Conservation (phyloP, 2,329 filamentous ascomycete genomes). For the Colletotrichum cordylinicola region DNA sequence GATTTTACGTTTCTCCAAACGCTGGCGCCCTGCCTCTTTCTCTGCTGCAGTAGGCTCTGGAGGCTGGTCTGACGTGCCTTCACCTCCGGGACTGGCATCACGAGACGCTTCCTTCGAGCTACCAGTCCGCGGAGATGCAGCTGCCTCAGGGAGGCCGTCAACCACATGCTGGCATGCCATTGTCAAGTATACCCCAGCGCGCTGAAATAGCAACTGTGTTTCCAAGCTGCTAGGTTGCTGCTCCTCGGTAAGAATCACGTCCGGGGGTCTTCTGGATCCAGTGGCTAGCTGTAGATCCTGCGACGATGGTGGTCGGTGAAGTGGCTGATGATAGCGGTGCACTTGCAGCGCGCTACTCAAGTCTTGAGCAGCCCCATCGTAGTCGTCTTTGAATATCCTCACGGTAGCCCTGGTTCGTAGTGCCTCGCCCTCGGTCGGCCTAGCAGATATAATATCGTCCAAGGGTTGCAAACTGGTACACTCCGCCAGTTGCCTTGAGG, state of each 20-base stretch:
- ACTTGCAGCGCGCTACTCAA: slow-evolving; percentile 69
- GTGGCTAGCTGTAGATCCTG: slow-evolving; percentile 52
- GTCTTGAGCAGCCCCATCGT: slow-evolving; percentile 71
- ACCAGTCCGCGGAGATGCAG: background rate
- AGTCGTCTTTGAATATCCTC: slow-evolving; percentile 77
- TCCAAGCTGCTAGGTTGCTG: slow-evolving; percentile 77
- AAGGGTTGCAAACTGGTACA: slow-evolving; percentile 72
- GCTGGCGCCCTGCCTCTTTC: slow-evolving; percentile 42
- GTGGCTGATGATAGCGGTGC: slow-evolving; percentile 56
- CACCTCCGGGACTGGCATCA: background rate
- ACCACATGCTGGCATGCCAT: slow-evolving; percentile 72
- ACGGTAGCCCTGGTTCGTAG: slow-evolving; percentile 77
- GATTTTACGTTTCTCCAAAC: slow-evolving; percentile 62
- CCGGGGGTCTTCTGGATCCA: slow-evolving; percentile 31
- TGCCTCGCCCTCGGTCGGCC: slow-evolving; percentile 69
- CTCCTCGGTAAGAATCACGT: slow-evolving; percentile 43
- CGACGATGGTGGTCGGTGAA: slow-evolving; percentile 50
- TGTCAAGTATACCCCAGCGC: slow-evolving; percentile 74
- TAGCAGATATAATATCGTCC: slow-evolving; percentile 69
- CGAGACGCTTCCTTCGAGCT: background rate
- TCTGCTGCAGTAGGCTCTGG: slow-evolving; percentile 44
- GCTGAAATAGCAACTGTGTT: slow-evolving; percentile 77
- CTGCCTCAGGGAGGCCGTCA: slow-evolving; percentile 48
- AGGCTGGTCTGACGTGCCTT: background rate
- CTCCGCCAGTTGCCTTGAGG: slow-evolving; percentile 74